phyloP scores from a whole-genome alignment of 2,329 filamentous ascomycete species.

The Alternaria sp. region DNA sequence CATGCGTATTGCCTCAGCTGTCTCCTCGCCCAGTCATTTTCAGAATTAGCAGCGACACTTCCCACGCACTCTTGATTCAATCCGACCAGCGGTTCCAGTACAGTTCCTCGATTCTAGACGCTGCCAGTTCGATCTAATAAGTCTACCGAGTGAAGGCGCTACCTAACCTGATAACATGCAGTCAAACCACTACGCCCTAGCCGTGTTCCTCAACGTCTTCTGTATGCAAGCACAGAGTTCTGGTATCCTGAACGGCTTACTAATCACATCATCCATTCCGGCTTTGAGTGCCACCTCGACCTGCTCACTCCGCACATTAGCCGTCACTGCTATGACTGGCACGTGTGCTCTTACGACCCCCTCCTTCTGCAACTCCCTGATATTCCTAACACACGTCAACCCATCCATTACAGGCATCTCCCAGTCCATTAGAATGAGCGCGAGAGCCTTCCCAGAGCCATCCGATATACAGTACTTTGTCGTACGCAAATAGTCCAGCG shows the following conservation, averaged over 20 bases:
- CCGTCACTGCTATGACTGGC: constrained; percentile 47
- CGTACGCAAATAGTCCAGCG: constrained; percentile 45
- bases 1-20: background rate
- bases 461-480: constrained; percentile 33
- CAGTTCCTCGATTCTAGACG: background rate
- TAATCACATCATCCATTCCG: constrained; percentile 65
- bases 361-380: constrained; percentile 36
- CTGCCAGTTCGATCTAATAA: background rate
- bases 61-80: background rate
- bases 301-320: constrained; percentile 46
- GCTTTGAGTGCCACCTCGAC: constrained; percentile 39
- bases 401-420: constrained; percentile 50
- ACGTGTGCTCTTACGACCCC: constrained; percentile 34
- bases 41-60: background rate
- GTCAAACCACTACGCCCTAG: background rate
- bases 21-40: background rate
- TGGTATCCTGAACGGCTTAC: constrained; percentile 71
- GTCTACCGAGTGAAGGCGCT: background rate
- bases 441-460: constrained; percentile 21
- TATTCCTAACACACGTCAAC: constrained; percentile 34
- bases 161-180: background rate
- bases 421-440: constrained; percentile 45
- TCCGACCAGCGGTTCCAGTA: accelerated
- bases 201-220: constrained; percentile 22
- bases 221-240: constrained; percentile 35